phyloP scores from a whole-genome alignment of 2,329 filamentous ascomycete genomes.

The Penicillium sp. region DNA sequence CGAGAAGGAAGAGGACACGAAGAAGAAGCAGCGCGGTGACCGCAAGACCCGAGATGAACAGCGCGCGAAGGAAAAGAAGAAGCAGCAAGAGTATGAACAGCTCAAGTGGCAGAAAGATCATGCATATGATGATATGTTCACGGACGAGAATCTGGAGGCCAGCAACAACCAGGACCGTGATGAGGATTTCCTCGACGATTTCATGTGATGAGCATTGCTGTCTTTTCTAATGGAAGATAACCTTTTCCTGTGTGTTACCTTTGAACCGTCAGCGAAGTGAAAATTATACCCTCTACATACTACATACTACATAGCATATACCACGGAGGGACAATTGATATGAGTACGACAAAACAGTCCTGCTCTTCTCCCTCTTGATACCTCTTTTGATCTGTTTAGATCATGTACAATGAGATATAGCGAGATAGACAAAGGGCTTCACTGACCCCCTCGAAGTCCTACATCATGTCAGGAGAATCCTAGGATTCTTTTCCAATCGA shows the following conservation, averaged over 20 bases:
- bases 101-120: constrained; percentile 96
- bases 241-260: not conserved
- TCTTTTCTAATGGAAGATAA: not conserved
- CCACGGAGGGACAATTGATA: not conserved
- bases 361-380: not conserved
- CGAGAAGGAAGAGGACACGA: constrained; percentile 75
- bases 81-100: constrained; percentile 74
- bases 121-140: constrained; percentile 90
- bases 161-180: constrained; percentile 84
- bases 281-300: constrained; percentile 9
- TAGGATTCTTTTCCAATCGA: not conserved
- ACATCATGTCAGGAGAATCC: not conserved
- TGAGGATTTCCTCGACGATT: constrained; percentile 78
- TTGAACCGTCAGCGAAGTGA: not conserved
- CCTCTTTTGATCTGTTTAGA: not conserved
- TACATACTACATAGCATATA: not conserved
- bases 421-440: not conserved
- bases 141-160: constrained; percentile 72
- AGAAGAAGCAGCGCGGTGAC: constrained; percentile 70
- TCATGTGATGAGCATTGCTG: constrained; percentile 65
- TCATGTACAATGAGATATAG: not conserved
- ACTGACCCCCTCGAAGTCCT: not conserved
- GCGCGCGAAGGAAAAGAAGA: constrained; percentile 43
- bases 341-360: not conserved
- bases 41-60: constrained; percentile 43